Conservation (phyloP, 1,139 yeast species). For the Taphrina flavorubra region DNA sequence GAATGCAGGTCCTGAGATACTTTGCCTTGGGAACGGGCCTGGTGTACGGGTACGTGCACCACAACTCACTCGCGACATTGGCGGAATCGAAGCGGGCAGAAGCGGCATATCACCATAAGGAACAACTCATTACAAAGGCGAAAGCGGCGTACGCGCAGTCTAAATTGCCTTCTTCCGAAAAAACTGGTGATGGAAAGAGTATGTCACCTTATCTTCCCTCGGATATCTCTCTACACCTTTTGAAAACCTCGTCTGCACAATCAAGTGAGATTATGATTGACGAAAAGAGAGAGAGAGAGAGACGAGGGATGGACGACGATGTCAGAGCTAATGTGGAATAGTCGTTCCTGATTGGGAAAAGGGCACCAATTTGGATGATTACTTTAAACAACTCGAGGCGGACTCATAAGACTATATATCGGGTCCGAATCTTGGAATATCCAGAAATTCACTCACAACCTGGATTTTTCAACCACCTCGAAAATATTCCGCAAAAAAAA, state of each 20-base stretch:
- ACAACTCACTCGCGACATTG: conserved; percentile 67
- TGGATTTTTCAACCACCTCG: no score
- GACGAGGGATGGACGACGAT: no score
- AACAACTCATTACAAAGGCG: conserved; percentile 81
- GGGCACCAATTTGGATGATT: conserved; percentile 28
- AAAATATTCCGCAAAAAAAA: no score
- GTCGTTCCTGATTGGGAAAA: conserved; percentile 40
- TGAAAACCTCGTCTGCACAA: no score
- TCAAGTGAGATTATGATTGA: no score
- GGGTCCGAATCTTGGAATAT: no score
- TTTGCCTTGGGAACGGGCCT: conserved; percentile 89
- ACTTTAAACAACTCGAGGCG: conserved; percentile 39
- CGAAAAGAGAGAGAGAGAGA: no score
- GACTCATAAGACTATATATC: no score
- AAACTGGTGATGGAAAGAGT: conserved; percentile 53
- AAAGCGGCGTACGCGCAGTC: conserved; percentile 66
- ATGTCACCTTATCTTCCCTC: neutral
- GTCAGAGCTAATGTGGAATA: neutral
- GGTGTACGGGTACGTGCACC: conserved; percentile 86
- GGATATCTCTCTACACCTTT: neutral
- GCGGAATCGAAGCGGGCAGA: conserved; percentile 66
- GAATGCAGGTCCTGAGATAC: conserved; percentile 81
- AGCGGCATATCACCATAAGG: conserved; percentile 92
- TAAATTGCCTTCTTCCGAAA: conserved; percentile 57
- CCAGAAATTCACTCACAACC: no score